Percentiles rank a stretch among this genome's conserved stretches.
phyloP scores from a whole-genome alignment of 2,329 filamentous ascomycete species.

The Pseudogymnoascus sp. region DNA sequence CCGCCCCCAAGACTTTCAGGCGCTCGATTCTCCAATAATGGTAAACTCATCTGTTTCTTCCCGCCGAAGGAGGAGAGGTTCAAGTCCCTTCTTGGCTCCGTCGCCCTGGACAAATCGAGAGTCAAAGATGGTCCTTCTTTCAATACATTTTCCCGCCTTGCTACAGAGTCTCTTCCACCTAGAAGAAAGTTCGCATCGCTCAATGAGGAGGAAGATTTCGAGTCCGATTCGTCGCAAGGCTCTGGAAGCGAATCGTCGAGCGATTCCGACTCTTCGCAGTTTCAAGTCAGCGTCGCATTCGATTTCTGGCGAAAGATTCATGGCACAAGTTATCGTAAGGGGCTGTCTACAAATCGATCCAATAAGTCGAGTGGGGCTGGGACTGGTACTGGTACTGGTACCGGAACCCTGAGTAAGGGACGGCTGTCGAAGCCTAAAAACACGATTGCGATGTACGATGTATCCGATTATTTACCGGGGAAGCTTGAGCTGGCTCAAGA shows the following conservation, averaged over 20 bases:
- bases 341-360: constrained; percentile 27
- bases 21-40: constrained; percentile 52
- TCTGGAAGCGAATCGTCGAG: constrained; percentile 26
- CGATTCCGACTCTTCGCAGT: constrained; percentile 29
- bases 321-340: constrained; percentile 21
- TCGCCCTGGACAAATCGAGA: constrained; percentile 36
- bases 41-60: constrained; percentile 58
- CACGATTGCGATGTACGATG: constrained; percentile 62
- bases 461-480: constrained; percentile 65
- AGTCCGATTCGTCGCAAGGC: constrained; percentile 29
- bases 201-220: constrained; percentile 29
- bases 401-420: constrained; percentile 24
- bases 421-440: constrained; percentile 46
- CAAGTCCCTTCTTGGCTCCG: constrained; percentile 39
- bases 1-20: constrained; percentile 51
- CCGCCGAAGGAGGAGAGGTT: constrained; percentile 54
- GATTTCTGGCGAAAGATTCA: constrained; percentile 24
- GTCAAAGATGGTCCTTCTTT: constrained; percentile 46
- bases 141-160: constrained; percentile 53
- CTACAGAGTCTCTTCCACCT: constrained; percentile 40
- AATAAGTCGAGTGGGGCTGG: constrained; percentile 34
- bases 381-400: constrained; percentile 45
- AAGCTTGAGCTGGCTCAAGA: constrained; percentile 67
- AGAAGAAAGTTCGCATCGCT: constrained; percentile 30
- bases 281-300: constrained; percentile 20